Conservation (phyloP, 257 asterid genomes). For the Solanum medicagineum region DNA sequence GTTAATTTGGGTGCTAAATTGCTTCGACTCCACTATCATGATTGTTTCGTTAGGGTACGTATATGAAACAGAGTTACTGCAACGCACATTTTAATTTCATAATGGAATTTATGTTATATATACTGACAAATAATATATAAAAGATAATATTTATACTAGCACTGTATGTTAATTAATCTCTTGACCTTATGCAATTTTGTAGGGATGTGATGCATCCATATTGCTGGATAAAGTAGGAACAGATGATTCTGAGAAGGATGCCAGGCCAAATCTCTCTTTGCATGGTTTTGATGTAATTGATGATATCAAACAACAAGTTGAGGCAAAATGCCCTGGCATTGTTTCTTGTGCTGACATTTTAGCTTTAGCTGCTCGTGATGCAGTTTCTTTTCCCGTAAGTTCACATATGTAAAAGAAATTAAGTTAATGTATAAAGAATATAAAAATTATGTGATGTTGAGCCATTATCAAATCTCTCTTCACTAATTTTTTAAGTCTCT, state of each 20-base stretch:
- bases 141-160: not conserved
- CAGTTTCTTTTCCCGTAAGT: slow-evolving; percentile 9
- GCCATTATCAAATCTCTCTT: no score
- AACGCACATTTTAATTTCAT: not conserved
- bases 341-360: slow-evolving; percentile 25
- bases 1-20: slow-evolving; percentile 15
- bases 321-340: slow-evolving; percentile 5
- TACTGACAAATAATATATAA: no score
- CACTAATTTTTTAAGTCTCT: not conserved
- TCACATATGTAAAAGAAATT: not conserved
- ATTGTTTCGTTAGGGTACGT: slow-evolving; percentile 23
- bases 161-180: not conserved
- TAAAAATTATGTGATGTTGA: not conserved
- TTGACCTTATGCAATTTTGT: not conserved
- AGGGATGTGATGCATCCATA: slow-evolving; percentile 33
- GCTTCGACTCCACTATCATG: slow-evolving; percentile 25
- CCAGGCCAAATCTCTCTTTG: slow-evolving; percentile 9
- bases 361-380: slow-evolving; percentile 20
- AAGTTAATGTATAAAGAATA: not conserved
- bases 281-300: slow-evolving; percentile 19
- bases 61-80: not conserved
- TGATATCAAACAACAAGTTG: slow-evolving; percentile 16
- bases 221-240: slow-evolving; percentile 3
- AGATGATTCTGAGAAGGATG: slow-evolving; percentile 9
- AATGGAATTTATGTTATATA: not conserved